Percentiles rank a stretch among this genome's conserved stretches.
phyloP scores from a whole-genome alignment of 2,329 filamentous ascomycete species.

The Fusarium guadeloupense region DNA sequence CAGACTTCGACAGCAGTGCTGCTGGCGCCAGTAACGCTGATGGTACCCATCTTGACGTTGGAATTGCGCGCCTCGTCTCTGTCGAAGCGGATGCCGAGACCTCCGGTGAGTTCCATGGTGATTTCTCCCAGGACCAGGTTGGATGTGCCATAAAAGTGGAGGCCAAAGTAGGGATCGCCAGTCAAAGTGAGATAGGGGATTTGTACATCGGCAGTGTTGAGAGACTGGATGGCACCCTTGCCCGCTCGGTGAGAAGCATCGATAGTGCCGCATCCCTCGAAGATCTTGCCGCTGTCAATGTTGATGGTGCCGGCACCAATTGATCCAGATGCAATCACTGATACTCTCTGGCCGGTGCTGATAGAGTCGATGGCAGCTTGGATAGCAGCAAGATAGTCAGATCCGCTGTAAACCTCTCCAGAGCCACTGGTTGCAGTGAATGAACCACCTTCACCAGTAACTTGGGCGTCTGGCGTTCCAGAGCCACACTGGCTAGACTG shows the following conservation, averaged over 20 bases:
- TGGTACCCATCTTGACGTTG: slow-evolving; percentile 62
- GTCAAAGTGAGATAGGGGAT: slow-evolving; percentile 68
- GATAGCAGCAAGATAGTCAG: slow-evolving; percentile 62
- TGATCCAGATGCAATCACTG: slow-evolving; percentile 62
- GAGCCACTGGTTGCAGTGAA: neutral
- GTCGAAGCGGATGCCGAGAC: slow-evolving; percentile 66
- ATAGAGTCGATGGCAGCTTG: slow-evolving; percentile 62
- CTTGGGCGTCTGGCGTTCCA: neutral
- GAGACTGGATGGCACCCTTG: slow-evolving; percentile 62
- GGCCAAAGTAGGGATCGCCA: slow-evolving; percentile 64
- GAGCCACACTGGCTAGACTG: neutral
- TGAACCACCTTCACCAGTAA: neutral
- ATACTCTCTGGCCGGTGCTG: slow-evolving; percentile 60
- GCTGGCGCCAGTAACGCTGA: slow-evolving; percentile 60
- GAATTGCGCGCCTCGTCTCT: slow-evolving; percentile 61
- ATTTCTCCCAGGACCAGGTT: slow-evolving; percentile 60
- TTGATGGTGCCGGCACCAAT: slow-evolving; percentile 61
- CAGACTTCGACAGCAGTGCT: slow-evolving; percentile 67
- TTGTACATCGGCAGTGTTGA: slow-evolving; percentile 56
- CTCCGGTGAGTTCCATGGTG: slow-evolving; percentile 63
- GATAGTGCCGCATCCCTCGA: slow-evolving; percentile 67
- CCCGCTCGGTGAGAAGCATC: slow-evolving; percentile 53
- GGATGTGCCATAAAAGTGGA: slow-evolving; percentile 62
- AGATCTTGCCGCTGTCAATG: slow-evolving; percentile 61
- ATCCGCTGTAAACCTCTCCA: slow-evolving; percentile 57